phyloP scores from a whole-genome alignment of 768 basidiomycete species.

The Suillus paluster region DNA sequence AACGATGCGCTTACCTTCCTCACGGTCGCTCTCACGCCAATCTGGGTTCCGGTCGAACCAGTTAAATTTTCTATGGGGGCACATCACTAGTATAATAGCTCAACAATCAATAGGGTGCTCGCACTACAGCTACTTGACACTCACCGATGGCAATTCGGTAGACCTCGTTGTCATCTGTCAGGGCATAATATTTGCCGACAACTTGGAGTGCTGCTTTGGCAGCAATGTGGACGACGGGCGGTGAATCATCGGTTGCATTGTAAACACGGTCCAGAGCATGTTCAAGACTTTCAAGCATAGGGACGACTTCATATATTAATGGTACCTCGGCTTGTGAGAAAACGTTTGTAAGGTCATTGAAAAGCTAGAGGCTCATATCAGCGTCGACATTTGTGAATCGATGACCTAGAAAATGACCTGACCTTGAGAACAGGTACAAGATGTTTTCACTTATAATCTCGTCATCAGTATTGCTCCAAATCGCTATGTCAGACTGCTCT shows the following conservation, averaged over 20 bases:
- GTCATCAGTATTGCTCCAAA: too few species aligned
- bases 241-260: slow-evolving; percentile 5
- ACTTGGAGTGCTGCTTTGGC: slow-evolving; percentile 19
- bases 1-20: slow-evolving; percentile 8
- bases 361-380: slow-evolving; percentile 16
- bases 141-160: slow-evolving; percentile 27
- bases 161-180: slow-evolving; percentile 24
- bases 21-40: slow-evolving; percentile 16
- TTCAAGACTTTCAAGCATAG: slow-evolving; percentile 20
- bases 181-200: slow-evolving; percentile 25
- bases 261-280: slow-evolving; percentile 5
- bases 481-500: too few species aligned
- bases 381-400: too few species aligned
- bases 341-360: slow-evolving; percentile 25
- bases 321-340: slow-evolving; percentile 27
- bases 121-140: background rate
- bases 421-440: too few species aligned
- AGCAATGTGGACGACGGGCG: slow-evolving; percentile 18
- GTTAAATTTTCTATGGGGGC: slow-evolving; percentile 25
- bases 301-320: slow-evolving; percentile 17
- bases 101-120: background rate
- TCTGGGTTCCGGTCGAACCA: slow-evolving; percentile 18
- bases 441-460: too few species aligned
- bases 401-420: too few species aligned
- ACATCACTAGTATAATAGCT: slow-evolving; percentile 30